Evolutionary conservation across 768 basidiomycete species (phyloP), one percentile per base, ranked within the genome.

Genomic region (Hypholoma fasciculare): DNA sequence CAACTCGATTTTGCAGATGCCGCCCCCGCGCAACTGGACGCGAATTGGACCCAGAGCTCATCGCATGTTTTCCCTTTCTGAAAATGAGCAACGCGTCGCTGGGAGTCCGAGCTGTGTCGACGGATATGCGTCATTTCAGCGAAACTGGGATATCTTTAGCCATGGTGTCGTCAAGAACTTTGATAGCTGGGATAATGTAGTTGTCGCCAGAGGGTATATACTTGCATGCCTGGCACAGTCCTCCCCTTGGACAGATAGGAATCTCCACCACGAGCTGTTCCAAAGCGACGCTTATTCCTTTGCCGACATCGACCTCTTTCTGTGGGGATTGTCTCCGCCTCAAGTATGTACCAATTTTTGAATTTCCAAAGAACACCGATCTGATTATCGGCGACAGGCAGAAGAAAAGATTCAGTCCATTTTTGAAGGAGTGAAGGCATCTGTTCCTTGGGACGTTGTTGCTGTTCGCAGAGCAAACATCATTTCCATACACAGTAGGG

Each of bases 361-460:
- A 13, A 46, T 40, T 27, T 42, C 19, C 11, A 38, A 37, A 14
- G 8, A 51, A 17, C n/a, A 38, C 40, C n/a, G 14, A 30, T 47
- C 34, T 34, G 48, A 46, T 4, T 19, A 39, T 17, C 42, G 12
- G 27, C 52, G 9, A 16, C 49, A 72, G 73, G 81, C 80, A 0
- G 77, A 79, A 62, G 70, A 62, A 34, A 81, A 81, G 69, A 78
- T 79, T 51, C 64, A 71, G 34, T 51, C 69, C 26, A 80, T 82
- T 34, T 81, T 76, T 63, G 72, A 79, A 49, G 78, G 78, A 4
- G 76, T 82, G 16, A 69, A 77, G 43, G 76, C 80, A 59, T 74
- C 77, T 13, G 74, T 80, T 34, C 78, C 78, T 13, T 81, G 78
- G 78, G 79, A 81, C 58, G 74, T 78, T n/a, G 78, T 78, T 23